These are phyloP conservation scores for Russula griseocarnosa DNA, from an alignment of 768 basidiomycete genomes.

Conservation along the genomic window DNA sequence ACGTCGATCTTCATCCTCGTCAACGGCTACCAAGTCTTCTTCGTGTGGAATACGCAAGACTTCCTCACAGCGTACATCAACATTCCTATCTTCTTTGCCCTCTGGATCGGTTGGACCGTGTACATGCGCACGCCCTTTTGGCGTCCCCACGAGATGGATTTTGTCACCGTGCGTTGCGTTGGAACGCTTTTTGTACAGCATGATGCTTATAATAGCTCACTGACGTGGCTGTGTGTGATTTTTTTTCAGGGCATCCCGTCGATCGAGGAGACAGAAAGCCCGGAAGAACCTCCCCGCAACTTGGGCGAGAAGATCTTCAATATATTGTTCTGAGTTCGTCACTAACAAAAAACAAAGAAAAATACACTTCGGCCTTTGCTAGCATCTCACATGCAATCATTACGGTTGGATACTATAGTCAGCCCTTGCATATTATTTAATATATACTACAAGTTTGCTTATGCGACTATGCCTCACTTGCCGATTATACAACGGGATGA, in stretches of 20 bases:
- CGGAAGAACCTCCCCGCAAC: slow-evolving; percentile 48
- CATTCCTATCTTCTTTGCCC: slow-evolving; percentile 43
- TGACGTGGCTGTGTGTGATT: neutral
- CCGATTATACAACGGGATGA: neutral
- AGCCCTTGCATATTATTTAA: neutral
- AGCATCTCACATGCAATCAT: neutral
- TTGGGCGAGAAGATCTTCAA: slow-evolving; percentile 48
- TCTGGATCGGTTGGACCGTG: slow-evolving; percentile 46
- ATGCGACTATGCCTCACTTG: neutral
- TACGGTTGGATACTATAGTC: neutral
- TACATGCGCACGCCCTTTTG: slow-evolving; percentile 43
- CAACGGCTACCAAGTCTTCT: slow-evolving; percentile 59
- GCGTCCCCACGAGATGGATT: slow-evolving; percentile 65
- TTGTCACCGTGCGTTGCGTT: slow-evolving; percentile 50
- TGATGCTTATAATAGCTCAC: neutral
- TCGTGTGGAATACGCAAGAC: slow-evolving; percentile 49
- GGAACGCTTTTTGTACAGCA: neutral
- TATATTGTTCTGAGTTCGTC: slow-evolving; percentile 44
- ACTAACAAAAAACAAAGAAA: neutral
- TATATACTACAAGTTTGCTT: neutral
- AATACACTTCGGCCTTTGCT: neutral
- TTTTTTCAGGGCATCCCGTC: slow-evolving; percentile 56
- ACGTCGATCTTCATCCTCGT: slow-evolving; percentile 55
- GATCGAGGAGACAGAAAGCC: slow-evolving; percentile 62
- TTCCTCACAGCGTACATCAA: slow-evolving; percentile 48